These are phyloP conservation scores for Phaeosphaeriaceae sp. DNA, from an alignment of 2,329 filamentous ascomycete genomes.

Conservation along the genomic window DNA sequence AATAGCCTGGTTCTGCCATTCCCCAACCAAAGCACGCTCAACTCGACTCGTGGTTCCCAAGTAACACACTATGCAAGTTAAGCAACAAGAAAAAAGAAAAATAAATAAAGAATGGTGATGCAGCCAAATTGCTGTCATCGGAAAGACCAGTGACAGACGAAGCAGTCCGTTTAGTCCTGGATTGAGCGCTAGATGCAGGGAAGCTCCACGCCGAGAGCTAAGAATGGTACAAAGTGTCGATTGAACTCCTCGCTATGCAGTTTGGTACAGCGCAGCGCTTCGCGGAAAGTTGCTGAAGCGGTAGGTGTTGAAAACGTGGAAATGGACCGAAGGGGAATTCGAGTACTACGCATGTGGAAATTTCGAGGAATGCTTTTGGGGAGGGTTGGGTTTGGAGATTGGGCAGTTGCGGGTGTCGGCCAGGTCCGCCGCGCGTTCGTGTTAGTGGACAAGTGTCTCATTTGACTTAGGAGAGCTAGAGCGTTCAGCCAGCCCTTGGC, in stretches of 20 bases:
- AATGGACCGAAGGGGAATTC: neutral
- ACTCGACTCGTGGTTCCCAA: neutral
- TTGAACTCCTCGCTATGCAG: slow-evolving; percentile 44
- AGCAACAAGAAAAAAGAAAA: neutral
- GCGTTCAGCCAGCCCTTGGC: slow-evolving; percentile 9
- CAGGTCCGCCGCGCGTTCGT: slow-evolving; percentile 20
- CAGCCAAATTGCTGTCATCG: neutral
- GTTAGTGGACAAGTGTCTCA: slow-evolving; percentile 21
- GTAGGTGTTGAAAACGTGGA: slow-evolving; percentile 1
- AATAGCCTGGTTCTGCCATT: too few relatives aligned
- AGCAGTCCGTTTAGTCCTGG: neutral
- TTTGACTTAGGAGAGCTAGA: slow-evolving; percentile 17
- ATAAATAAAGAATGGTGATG: neutral
- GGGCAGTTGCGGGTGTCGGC: slow-evolving; percentile 4
- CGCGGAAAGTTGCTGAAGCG: slow-evolving; percentile 1
- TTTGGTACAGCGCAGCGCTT: slow-evolving; percentile 22
- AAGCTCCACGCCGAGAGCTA: slow-evolving; percentile 27
- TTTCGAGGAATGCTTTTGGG: neutral
- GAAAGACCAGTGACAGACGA: neutral
- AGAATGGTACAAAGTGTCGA: slow-evolving; percentile 20
- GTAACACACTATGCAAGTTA: neutral
- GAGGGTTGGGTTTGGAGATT: neutral
- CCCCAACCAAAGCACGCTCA: too few relatives aligned
- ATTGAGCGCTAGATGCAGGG: slow-evolving; percentile 10
- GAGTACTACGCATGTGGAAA: neutral